These are phyloP conservation scores for Pisolithus tinctorius DNA, from an alignment of 768 basidiomycete species.

Conservation along the genomic window DNA sequence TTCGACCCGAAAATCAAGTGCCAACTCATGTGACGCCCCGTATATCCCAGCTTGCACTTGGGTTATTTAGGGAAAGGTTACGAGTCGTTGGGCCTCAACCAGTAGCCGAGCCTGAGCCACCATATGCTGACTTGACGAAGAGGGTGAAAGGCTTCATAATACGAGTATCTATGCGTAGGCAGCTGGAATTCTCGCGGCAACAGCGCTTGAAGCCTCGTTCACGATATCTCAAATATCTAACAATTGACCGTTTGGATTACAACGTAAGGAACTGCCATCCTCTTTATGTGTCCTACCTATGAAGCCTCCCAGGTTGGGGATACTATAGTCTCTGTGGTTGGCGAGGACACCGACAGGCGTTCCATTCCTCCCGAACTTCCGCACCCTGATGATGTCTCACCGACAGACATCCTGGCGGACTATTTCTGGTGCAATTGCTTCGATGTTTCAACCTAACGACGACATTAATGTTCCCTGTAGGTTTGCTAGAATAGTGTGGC, in stretches of 20 bases:
- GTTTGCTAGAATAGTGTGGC: conserved; percentile 61
- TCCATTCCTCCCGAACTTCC: conserved; percentile 30
- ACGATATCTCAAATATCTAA: conserved; percentile 32
- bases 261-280: conserved; percentile 25
- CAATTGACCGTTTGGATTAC: conserved; percentile 39
- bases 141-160: conserved; percentile 18
- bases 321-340: conserved; percentile 46
- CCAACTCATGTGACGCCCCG: conserved; percentile 58
- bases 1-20: conserved; percentile 47
- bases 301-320: conserved; percentile 50
- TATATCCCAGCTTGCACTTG: conserved; percentile 44
- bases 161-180: conserved; percentile 11
- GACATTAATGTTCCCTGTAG: conserved; percentile 27
- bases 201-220: conserved; percentile 30
- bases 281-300: background rate
- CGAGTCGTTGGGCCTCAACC: conserved; percentile 44
- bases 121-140: conserved; percentile 6
- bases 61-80: conserved; percentile 49
- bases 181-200: conserved; percentile 15
- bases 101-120: conserved; percentile 8
- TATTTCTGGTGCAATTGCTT: conserved; percentile 53
- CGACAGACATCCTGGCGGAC: conserved; percentile 38
- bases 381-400: conserved; percentile 28
- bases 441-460: background rate
- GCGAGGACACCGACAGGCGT: conserved; percentile 15